Conservation (phyloP, 257 asterid species). For the Lithospermum erythrorhizon region DNA sequence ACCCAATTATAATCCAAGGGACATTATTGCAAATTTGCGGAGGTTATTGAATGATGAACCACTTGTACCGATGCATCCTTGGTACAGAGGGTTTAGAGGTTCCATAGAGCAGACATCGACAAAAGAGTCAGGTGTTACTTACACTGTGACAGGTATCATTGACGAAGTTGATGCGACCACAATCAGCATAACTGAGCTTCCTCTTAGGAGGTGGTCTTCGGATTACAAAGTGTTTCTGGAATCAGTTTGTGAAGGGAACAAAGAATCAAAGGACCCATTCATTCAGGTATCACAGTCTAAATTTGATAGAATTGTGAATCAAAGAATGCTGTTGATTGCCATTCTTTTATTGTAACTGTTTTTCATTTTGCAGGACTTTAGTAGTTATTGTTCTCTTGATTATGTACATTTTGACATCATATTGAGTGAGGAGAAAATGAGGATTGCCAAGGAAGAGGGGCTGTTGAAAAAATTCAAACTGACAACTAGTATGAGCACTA, state of each 20-base stretch:
- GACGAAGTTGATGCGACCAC: conserved; percentile 68
- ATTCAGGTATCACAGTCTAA: conserved; percentile 40
- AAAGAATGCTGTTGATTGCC: neutral
- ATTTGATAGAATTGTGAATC: neutral
- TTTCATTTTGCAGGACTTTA: conserved; percentile 35
- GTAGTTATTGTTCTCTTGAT: conserved; percentile 58
- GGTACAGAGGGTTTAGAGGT: conserved; percentile 89
- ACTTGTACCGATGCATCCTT: conserved; percentile 78
- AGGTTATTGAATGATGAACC: conserved; percentile 60
- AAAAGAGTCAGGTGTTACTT: conserved; percentile 53
- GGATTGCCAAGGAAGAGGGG: conserved; percentile 58
- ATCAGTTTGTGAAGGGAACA: conserved; percentile 57
- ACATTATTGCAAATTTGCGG: conserved; percentile 67
- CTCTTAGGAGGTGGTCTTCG: conserved; percentile 82
- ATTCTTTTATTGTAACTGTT: too few species aligned
- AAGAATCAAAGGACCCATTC: conserved; percentile 70
- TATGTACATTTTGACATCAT: conserved; percentile 50
- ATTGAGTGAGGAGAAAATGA: conserved; percentile 48
- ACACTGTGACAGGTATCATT: conserved; percentile 56
- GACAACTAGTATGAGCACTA: conserved; percentile 62
- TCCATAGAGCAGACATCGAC: conserved; percentile 54
- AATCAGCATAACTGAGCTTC: conserved; percentile 70
- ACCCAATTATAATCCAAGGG: conserved; percentile 84
- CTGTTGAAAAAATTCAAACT: conserved; percentile 72
- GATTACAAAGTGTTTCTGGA: conserved; percentile 89